phyloP scores from a whole-genome alignment of 768 basidiomycete genomes.

The Rhodocollybia butyracea region DNA sequence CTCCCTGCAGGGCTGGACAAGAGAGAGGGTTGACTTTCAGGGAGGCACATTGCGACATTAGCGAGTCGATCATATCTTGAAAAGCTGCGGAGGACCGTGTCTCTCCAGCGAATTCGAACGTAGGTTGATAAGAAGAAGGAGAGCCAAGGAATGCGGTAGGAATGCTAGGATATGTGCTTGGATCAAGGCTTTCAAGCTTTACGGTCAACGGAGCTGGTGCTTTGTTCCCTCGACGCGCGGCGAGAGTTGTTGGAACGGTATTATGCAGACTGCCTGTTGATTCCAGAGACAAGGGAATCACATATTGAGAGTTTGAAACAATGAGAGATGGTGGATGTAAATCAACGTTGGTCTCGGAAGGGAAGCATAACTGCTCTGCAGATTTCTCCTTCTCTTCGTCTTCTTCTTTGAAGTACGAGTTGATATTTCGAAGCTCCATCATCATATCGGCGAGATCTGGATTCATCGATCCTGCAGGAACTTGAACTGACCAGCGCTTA shows the following conservation, averaged over 20 bases:
- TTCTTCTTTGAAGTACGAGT: constrained; percentile 34
- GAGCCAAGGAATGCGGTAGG: constrained; percentile 43
- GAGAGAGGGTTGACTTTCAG: constrained; percentile 12
- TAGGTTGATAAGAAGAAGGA: constrained; percentile 33
- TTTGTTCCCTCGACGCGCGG: constrained; percentile 35
- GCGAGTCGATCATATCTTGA: constrained; percentile 43
- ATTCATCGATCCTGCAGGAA: constrained; percentile 30
- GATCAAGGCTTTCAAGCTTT: constrained; percentile 11
- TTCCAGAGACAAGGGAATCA: constrained; percentile 33
- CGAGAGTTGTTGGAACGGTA: constrained; percentile 21
- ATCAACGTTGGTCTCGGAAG: constrained; percentile 15
- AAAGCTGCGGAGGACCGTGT: constrained; percentile 29
- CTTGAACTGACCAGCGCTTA: constrained; percentile 30
- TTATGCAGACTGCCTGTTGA: constrained; percentile 24
- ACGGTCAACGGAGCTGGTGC: constrained; percentile 27
- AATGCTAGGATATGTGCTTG: constrained; percentile 32
- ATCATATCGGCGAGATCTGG: constrained; percentile 38
- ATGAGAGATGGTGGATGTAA: constrained; percentile 34
- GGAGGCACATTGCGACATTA: constrained; percentile 36
- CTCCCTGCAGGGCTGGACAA: constrained; percentile 5
- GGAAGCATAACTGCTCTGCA: not conserved
- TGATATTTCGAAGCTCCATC: constrained; percentile 35
- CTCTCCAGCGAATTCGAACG: constrained; percentile 24
- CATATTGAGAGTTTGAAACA: constrained; percentile 39
- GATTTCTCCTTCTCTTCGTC: constrained; percentile 3